phyloP scores from a whole-genome alignment of 129 eudicot genomes.

The Tanacetum coccineum region DNA sequence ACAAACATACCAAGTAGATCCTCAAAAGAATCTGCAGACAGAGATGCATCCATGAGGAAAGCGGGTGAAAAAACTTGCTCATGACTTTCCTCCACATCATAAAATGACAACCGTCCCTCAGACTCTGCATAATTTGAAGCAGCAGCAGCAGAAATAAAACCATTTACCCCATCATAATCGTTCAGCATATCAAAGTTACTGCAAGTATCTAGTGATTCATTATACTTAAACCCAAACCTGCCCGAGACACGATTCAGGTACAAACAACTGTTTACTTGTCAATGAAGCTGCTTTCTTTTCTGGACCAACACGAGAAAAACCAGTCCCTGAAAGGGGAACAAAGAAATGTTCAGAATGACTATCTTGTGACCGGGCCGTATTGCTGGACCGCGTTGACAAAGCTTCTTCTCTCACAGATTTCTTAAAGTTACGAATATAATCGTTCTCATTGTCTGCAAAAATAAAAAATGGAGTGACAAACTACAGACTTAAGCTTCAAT shows the following conservation, averaged over 20 bases:
- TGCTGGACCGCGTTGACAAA: constrained; percentile 48
- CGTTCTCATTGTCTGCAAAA: constrained; percentile 56
- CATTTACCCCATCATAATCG: constrained; percentile 59
- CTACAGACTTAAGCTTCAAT: background rate
- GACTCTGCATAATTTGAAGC: constrained; percentile 69
- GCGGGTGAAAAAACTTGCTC: constrained; percentile 96
- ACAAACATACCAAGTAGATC: constrained; percentile 76
- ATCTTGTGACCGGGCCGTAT: constrained; percentile 54
- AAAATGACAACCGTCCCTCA: constrained; percentile 61
- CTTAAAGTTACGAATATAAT: constrained; percentile 64
- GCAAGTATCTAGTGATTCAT: constrained; percentile 35
- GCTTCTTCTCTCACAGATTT: constrained; percentile 97
- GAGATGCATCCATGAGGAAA: constrained; percentile 73
- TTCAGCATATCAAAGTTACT: constrained; percentile 48
- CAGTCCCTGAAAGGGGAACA: constrained; percentile 75
- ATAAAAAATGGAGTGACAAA: constrained; percentile 9
- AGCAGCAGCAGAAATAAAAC: constrained; percentile 62
- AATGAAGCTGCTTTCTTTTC: constrained; percentile 43
- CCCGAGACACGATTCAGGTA: constrained; percentile 46
- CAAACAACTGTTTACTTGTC: constrained; percentile 52
- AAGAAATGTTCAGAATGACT: constrained; percentile 88
- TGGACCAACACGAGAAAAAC: constrained; percentile 56
- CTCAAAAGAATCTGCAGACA: constrained; percentile 70
- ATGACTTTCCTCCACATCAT: constrained; percentile 64
- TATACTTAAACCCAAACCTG: constrained; percentile 40